Evolutionary conservation across 2,329 filamentous ascomycete genomes (phyloP).

Genomic region (Parastagonospora nodorum): DNA sequence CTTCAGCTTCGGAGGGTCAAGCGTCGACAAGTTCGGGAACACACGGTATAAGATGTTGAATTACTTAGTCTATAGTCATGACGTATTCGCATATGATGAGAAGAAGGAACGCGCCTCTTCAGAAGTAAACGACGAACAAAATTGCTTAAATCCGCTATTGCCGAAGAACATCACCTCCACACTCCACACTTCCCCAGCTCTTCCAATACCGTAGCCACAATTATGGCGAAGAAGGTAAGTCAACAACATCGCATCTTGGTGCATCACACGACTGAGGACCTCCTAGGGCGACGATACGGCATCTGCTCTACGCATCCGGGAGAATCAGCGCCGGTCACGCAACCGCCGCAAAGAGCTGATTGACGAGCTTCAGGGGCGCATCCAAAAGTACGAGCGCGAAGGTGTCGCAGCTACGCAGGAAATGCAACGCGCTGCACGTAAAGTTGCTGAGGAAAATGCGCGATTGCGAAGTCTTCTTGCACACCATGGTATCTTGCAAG

Average conservation of each 20-base stretch:
- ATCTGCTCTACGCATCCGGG: slow-evolving; percentile 61
- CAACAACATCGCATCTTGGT: neutral
- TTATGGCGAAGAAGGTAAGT: neutral
- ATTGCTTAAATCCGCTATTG: neutral
- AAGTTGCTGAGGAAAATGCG: slow-evolving; percentile 70
- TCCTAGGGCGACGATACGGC: slow-evolving; percentile 36
- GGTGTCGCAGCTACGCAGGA: slow-evolving; percentile 70
- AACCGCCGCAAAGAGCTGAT: slow-evolving; percentile 73
- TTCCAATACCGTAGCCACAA: neutral
- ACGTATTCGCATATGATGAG: too few relatives aligned
- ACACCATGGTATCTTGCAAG: slow-evolving; percentile 23
- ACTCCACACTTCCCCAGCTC: neutral
- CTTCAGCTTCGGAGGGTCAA: slow-evolving; percentile 17
- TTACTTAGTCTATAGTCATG: too few relatives aligned
- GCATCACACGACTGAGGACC: neutral
- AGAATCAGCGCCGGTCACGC: slow-evolving; percentile 75
- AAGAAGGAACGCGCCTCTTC: too few relatives aligned
- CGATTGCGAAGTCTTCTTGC: slow-evolving; percentile 63
- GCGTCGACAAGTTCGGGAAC: slow-evolving; percentile 2
- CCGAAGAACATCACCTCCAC: neutral
- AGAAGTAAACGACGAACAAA: neutral
- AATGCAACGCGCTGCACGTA: slow-evolving; percentile 70
- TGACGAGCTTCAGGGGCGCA: slow-evolving; percentile 66
- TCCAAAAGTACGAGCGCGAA: slow-evolving; percentile 64
- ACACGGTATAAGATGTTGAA: neutral